Conservation (phyloP, 2,329 filamentous ascomycete genomes). For the Cytospora paraplurivora region DNA sequence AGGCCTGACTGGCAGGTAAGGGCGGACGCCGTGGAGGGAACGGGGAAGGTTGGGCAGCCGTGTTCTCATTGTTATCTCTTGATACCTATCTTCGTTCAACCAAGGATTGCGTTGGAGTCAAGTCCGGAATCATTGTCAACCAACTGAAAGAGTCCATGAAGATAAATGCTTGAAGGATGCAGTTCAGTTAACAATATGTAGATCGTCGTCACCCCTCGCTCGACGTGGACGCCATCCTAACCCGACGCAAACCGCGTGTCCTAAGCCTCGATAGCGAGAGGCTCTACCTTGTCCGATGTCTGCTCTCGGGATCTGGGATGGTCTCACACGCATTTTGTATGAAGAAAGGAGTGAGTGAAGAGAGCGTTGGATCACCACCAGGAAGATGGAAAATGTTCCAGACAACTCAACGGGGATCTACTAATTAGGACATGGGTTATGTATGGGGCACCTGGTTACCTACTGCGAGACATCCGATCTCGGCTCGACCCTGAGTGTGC, state of each 20-base stretch:
- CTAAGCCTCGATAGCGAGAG: slow-evolving; percentile 1
- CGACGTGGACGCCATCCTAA: slow-evolving; percentile 16
- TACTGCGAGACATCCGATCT: background rate
- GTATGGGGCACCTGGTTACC: background rate
- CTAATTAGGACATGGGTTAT: background rate
- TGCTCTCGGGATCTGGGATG: too few species aligned
- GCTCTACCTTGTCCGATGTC: background rate
- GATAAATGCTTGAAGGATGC: background rate
- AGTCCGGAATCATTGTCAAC: background rate
- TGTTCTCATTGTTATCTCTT: slow-evolving; percentile 23
- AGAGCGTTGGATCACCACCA: too few species aligned
- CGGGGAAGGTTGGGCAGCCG: slow-evolving; percentile 25
- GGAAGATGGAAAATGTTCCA: background rate
- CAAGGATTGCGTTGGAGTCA: background rate
- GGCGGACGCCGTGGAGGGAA: slow-evolving; percentile 28
- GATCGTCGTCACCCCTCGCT: slow-evolving; percentile 10
- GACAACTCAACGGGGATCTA: background rate
- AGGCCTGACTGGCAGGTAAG: slow-evolving; percentile 15
- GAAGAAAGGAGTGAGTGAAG: too few species aligned
- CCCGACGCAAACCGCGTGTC: slow-evolving; percentile 27
- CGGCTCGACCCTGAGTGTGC: background rate
- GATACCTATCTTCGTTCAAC: background rate
- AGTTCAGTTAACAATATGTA: background rate
- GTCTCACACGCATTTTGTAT: too few species aligned
- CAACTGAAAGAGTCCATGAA: background rate